Conservation (phyloP, 2,329 filamentous ascomycete genomes). For the Lachnum nothofagi region DNA sequence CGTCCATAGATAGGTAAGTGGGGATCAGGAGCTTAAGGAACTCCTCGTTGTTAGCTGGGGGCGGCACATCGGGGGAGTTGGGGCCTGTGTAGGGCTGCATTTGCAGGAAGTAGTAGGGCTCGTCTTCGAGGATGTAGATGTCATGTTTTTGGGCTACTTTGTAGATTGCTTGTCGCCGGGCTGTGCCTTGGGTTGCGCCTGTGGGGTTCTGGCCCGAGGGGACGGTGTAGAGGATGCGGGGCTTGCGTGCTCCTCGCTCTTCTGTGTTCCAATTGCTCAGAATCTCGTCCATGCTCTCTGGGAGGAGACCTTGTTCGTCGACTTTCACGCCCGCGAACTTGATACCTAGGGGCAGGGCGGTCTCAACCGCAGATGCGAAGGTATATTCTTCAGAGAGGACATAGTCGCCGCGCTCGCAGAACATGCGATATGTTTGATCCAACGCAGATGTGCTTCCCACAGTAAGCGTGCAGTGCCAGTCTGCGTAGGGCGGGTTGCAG, state of each 20-base stretch:
- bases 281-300: slow-evolving; percentile 56
- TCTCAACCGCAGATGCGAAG: slow-evolving; percentile 68
- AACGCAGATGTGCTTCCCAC: slow-evolving; percentile 81
- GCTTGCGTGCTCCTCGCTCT: slow-evolving; percentile 55
- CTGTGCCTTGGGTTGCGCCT: slow-evolving; percentile 59
- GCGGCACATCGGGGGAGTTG: slow-evolving; percentile 41
- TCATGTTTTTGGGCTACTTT: slow-evolving; percentile 65
- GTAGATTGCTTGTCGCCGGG: slow-evolving; percentile 59
- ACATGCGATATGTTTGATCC: slow-evolving; percentile 78
- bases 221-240: slow-evolving; percentile 64
- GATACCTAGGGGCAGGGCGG: slow-evolving; percentile 58
- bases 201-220: slow-evolving; percentile 72
- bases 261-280: slow-evolving; percentile 60
- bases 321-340: slow-evolving; percentile 57
- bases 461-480: slow-evolving; percentile 82
- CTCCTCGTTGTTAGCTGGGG: slow-evolving; percentile 59
- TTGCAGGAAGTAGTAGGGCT: slow-evolving; percentile 72
- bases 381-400: slow-evolving; percentile 87
- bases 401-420: slow-evolving; percentile 69
- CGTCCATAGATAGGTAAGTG: slow-evolving; percentile 72
- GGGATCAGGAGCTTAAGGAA: slow-evolving; percentile 72
- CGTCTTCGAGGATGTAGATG: slow-evolving; percentile 66
- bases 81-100: slow-evolving; percentile 52
- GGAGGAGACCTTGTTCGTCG: slow-evolving; percentile 61
- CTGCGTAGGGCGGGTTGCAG: slow-evolving; percentile 77